Conservation (phyloP, 495 filamentous ascomycete genomes). For the Penicillium ochrochloron region DNA sequence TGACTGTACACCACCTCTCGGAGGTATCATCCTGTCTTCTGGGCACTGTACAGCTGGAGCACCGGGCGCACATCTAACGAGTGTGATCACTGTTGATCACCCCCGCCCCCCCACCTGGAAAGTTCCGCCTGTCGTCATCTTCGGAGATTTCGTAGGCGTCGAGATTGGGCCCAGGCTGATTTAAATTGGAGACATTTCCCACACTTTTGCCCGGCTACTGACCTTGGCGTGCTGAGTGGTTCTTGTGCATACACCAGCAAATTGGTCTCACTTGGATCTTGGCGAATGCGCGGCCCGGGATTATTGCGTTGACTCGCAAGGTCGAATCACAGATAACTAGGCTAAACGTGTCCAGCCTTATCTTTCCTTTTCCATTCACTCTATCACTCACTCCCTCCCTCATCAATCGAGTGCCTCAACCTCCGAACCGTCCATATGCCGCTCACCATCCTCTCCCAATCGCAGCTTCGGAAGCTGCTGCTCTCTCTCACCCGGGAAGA, state of each 20-base stretch:
- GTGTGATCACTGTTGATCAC: conserved; percentile 16
- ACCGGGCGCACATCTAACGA: not conserved
- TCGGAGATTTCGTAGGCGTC: conserved; percentile 13
- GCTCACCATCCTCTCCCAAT: conserved; percentile 74
- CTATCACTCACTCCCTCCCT: conserved; percentile 4
- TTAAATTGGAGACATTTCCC: conserved; percentile 19
- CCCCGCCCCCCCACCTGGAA: conserved; percentile 21
- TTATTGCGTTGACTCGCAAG: conserved; percentile 7
- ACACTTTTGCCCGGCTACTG: conserved; percentile 4
- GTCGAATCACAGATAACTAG: conserved; percentile 17
- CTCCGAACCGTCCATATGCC: conserved; percentile 57
- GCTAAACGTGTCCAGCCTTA: not conserved
- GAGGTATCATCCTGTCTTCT: not conserved
- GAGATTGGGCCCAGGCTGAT: conserved; percentile 8
- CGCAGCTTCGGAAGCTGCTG: conserved; percentile 71
- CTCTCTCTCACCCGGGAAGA: conserved; percentile 71
- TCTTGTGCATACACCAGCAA: not conserved
- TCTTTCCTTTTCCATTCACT: conserved; percentile 6
- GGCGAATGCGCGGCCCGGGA: conserved; percentile 22
- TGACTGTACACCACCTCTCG: not conserved
- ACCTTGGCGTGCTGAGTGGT: conserved; percentile 4
- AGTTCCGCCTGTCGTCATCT: conserved; percentile 25
- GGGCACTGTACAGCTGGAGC: not conserved
- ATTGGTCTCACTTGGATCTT: conserved; percentile 25
- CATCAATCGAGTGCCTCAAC: not conserved